Base-by-base conservation (phyloP, 495 filamentous ascomycete species). In the Hyphodiscus hymeniophilus region DNA sequence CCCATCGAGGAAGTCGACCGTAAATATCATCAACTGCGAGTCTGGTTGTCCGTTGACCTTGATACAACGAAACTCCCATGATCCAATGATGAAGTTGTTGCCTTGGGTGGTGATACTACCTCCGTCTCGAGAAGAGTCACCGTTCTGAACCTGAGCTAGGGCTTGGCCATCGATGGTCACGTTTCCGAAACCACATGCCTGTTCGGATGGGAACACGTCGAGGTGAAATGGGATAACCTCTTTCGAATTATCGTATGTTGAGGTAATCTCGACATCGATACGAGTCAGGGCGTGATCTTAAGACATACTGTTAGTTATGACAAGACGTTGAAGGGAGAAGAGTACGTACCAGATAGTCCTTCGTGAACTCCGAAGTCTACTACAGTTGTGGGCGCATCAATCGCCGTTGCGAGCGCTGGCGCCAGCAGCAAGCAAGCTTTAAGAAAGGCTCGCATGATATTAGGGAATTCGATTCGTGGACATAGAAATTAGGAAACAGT, bases 11-110 rank as follows among this genome's bases (percentile, higher is more conserved):
- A 56, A 65, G 24, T 69, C 51, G 30, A 77, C 54, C n/a, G 59
- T 51, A 23, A 79, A 60, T 10, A 61, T 70, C 58, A 79, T 56
- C 13, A 74, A 34, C 42, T 75, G 74, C 22, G 63, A 64, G 16
- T 68, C 55, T 13, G 67, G 62, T 40, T 67, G 59, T 12, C 61
- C 58, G 20, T 66, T 64, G 38, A 67, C 62, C 17, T 65, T 52
- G 34, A 59, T 39, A 39, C 56, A 59, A 20, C 55, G 38, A 31
- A 59, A 59, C 8, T 36, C 24, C 56, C 56, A 59, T 45, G 44
- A 51, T 31, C 48, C 48, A 23, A 34, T 46, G 20, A 55, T 18
- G 18, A 36, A 15, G 7, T 10, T 46, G 22, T 52, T 32, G 1
- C 16, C 10, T 10, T 45, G 26, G 7, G 49, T 42, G n/a, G 21